Percentiles rank a stretch among this genome's conserved stretches.
These are phyloP conservation scores for Cytospora mali DNA, from an alignment of 2,329 filamentous ascomycete species.

Conservation along the genomic window DNA sequence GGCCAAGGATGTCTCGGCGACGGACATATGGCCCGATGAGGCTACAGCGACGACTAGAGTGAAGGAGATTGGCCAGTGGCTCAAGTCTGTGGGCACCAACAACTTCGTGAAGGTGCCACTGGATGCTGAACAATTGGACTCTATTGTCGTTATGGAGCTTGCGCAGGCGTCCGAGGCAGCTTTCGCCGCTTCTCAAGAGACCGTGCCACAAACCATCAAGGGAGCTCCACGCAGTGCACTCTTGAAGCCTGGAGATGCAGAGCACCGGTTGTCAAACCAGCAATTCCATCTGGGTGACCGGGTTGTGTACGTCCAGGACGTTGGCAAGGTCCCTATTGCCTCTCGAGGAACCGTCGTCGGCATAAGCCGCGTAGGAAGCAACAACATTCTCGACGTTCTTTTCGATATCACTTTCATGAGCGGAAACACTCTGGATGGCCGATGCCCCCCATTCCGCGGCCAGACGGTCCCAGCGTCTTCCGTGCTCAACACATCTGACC, in stretches of 20 bases:
- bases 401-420: conserved; percentile 98
- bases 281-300: conserved; percentile 84
- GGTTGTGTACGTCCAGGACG: conserved; percentile 88
- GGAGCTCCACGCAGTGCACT: conserved; percentile 85
- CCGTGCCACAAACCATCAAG: conserved; percentile 49
- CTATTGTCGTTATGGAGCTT: conserved; percentile 79
- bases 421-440: conserved; percentile 85
- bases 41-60: conserved; percentile 75
- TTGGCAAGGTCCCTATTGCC: conserved; percentile 92
- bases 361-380: conserved; percentile 83
- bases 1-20: conserved; percentile 80
- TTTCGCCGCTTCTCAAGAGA: conserved; percentile 38
- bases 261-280: conserved; percentile 86
- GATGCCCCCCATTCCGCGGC: conserved; percentile 90
- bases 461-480: conserved; percentile 88
- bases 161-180: conserved; percentile 72
- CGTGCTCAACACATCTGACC: conserved; percentile 83
- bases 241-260: conserved; percentile 93
- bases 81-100: conserved; percentile 89
- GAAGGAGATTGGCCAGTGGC: conserved; percentile 91
- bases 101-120: conserved; percentile 94
- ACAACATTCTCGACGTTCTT: conserved; percentile 83
- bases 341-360: conserved; percentile 92
- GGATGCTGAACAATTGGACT: conserved; percentile 95
- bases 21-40: conserved; percentile 78